A percentile compares a stretch with the other conserved stretches of the same genome.
Conservation (phyloP, 2,329 filamentous ascomycete species). For the Fusarium dlaminii region DNA sequence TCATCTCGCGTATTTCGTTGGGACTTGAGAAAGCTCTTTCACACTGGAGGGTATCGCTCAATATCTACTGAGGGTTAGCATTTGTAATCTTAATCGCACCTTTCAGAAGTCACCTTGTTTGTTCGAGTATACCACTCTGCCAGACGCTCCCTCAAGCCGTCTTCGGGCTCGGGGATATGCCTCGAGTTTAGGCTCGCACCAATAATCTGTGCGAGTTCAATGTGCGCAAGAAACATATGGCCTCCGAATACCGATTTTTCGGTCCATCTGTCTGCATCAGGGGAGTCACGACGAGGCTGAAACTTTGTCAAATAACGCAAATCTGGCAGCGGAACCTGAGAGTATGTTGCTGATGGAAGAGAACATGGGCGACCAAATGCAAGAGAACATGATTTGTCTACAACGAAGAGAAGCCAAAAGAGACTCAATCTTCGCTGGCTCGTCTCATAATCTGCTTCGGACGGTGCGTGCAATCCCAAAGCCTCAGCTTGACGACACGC, state of each 20-base stretch:
- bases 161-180: fast-evolving
- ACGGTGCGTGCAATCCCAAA: background rate
- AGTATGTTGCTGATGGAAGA: background rate
- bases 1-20: background rate
- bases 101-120: background rate
- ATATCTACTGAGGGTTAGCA: background rate
- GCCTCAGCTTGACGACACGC: constrained; percentile 14
- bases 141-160: fast-evolving
- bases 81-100: fast-evolving
- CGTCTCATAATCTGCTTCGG: background rate
- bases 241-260: background rate
- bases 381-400: constrained; percentile 13
- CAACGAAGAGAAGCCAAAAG: constrained; percentile 11
- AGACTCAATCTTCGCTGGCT: background rate
- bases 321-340: background rate
- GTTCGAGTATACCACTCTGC: background rate
- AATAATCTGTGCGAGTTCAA: background rate
- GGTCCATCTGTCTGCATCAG: fast-evolving
- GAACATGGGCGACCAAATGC: constrained; percentile 7
- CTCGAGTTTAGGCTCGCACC: fast-evolving
- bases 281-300: background rate
- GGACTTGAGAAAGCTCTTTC: background rate
- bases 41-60: background rate
- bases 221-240: background rate
- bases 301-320: background rate